These are phyloP conservation scores for Peterozyma xylosa DNA, from an alignment of 805 yeast species.

Conservation along the genomic window DNA sequence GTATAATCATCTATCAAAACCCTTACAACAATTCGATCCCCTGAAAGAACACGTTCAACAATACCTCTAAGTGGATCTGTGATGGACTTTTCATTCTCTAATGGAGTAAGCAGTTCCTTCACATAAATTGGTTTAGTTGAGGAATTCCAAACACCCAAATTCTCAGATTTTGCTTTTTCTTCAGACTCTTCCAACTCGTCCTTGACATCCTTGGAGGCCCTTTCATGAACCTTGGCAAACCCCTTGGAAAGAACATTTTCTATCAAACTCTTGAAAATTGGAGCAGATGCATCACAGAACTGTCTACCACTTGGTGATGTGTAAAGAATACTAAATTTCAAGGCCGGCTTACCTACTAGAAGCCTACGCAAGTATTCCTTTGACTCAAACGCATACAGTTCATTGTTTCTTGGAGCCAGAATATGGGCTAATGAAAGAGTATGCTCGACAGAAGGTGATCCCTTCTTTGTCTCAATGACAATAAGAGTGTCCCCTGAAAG, in stretches of 20 bases:
- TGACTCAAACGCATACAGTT: constrained; percentile 45
- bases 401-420: constrained; percentile 46
- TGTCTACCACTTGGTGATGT: constrained; percentile 50
- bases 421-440: constrained; percentile 58
- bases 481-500: constrained; percentile 66
- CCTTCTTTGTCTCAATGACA: constrained; percentile 38
- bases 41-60: constrained; percentile 70
- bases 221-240: constrained; percentile 53
- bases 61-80: constrained; percentile 43
- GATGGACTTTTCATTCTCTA: constrained; percentile 27
- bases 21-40: constrained; percentile 69
- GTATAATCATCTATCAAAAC: constrained; percentile 35
- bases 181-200: constrained; percentile 32
- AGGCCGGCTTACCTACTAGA: constrained; percentile 52
- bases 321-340: constrained; percentile 52
- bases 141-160: constrained; percentile 50
- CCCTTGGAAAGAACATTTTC: constrained; percentile 53
- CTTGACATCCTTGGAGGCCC: constrained; percentile 35
- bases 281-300: constrained; percentile 65
- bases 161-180: constrained; percentile 40
- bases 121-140: constrained; percentile 16
- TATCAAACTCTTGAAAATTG: constrained; percentile 51
- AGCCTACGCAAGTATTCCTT: constrained; percentile 57
- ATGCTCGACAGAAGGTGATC: constrained; percentile 48
- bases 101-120: constrained; percentile 20